A percentile compares a stretch with the other conserved stretches of the same genome.
These are phyloP conservation scores for Thermoascus crustaceus DNA, from an alignment of 2,329 filamentous ascomycete species.

Conservation along the genomic window DNA sequence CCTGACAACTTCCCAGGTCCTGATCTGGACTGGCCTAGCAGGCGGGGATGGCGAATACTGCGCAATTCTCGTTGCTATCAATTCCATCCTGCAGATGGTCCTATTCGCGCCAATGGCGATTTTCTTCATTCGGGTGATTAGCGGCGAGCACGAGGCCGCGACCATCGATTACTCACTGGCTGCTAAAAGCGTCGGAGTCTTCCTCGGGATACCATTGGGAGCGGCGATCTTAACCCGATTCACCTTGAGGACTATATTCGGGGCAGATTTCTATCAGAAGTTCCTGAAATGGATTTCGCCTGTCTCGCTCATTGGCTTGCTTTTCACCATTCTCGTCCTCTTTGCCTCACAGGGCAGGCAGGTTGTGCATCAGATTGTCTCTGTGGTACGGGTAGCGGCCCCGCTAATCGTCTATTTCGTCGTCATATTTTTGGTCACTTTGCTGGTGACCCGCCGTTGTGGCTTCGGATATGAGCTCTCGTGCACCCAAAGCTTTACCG, in stretches of 20 bases:
- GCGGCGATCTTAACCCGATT: constrained; percentile 72
- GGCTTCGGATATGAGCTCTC: constrained; percentile 65
- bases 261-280: constrained; percentile 54
- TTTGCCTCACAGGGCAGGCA: constrained; percentile 73
- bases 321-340: constrained; percentile 80
- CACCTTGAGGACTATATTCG: constrained; percentile 46
- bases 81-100: constrained; percentile 66
- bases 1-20: constrained; percentile 31
- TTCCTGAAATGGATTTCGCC: constrained; percentile 66
- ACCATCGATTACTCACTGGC: constrained; percentile 56
- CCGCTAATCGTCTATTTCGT: constrained; percentile 76
- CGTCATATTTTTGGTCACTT: constrained; percentile 62
- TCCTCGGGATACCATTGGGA: constrained; percentile 73
- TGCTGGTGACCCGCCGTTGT: constrained; percentile 53
- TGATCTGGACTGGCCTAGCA: constrained; percentile 72
- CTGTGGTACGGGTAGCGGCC: constrained; percentile 71
- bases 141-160: constrained; percentile 37
- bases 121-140: constrained; percentile 63
- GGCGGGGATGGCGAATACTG: constrained; percentile 76
- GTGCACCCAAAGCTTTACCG: constrained; percentile 77
- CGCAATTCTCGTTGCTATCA: constrained; percentile 67
- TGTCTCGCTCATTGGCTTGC: constrained; percentile 69
- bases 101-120: constrained; percentile 63
- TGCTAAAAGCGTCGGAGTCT: constrained; percentile 73
- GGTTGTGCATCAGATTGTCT: constrained; percentile 75